phyloP scores from a whole-genome alignment of 2,329 filamentous ascomycete genomes.

The Phialocephala subalpina region DNA sequence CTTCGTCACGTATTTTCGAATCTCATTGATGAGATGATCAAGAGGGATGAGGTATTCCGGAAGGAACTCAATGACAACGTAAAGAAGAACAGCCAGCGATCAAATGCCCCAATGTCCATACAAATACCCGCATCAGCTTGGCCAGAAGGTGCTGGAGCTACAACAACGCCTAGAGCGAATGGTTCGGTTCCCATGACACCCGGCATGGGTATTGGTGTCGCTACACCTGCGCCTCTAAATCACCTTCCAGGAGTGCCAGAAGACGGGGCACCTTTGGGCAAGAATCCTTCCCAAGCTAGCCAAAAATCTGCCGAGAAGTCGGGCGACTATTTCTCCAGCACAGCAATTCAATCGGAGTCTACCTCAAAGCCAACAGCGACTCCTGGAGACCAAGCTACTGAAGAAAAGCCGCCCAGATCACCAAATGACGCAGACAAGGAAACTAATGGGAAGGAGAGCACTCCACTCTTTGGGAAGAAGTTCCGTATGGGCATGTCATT shows the following conservation, averaged over 20 bases:
- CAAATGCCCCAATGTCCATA: slow-evolving; percentile 68
- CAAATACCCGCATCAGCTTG: slow-evolving; percentile 57
- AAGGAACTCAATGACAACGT: slow-evolving; percentile 69
- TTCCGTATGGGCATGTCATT: slow-evolving; percentile 78
- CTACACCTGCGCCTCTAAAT: slow-evolving; percentile 64
- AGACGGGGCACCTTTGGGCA: slow-evolving; percentile 60
- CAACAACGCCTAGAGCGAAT: slow-evolving; percentile 69
- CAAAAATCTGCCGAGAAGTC: slow-evolving; percentile 67
- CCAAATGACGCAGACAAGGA: slow-evolving; percentile 66
- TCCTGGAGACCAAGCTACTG: slow-evolving; percentile 51
- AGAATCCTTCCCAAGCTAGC: slow-evolving; percentile 62
- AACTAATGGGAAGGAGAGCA: slow-evolving; percentile 65
- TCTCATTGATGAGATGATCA: slow-evolving; percentile 89
- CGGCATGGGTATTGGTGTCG: slow-evolving; percentile 79
- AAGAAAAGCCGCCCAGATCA: slow-evolving; percentile 55
- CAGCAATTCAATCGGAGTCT: slow-evolving; percentile 56
- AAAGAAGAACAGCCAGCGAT: slow-evolving; percentile 64
- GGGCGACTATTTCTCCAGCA: slow-evolving; percentile 81
- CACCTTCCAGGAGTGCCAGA: slow-evolving; percentile 57
- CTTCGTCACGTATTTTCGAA: slow-evolving; percentile 90
- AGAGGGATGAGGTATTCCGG: slow-evolving; percentile 79
- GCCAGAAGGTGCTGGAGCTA: slow-evolving; percentile 53
- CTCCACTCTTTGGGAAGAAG: slow-evolving; percentile 80
- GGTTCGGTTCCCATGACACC: slow-evolving; percentile 73
- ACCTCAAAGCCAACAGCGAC: slow-evolving; percentile 54